Conservation (phyloP, 768 basidiomycete genomes). For the Boletus vermiculosoides region DNA sequence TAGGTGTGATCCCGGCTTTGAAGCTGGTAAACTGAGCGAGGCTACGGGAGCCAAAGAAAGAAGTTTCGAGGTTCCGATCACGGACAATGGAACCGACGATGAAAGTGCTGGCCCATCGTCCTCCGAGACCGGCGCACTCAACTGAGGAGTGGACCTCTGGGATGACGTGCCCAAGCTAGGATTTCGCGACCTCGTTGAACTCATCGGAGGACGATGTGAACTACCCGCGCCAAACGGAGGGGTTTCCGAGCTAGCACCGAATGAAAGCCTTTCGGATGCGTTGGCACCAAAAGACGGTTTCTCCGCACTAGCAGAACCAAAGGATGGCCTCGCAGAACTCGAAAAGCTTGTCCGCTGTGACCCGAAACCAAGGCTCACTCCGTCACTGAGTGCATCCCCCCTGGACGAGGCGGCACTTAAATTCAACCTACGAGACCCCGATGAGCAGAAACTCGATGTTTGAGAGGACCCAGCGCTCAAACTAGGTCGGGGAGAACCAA, state of each 20-base stretch:
- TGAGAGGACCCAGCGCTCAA: constrained; percentile 31
- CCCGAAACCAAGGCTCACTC: constrained; percentile 10
- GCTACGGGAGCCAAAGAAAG: constrained; percentile 14
- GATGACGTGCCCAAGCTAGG: constrained; percentile 6
- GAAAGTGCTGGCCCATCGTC: constrained; percentile 15
- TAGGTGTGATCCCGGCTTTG: constrained; percentile 11
- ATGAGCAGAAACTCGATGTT: constrained; percentile 25
- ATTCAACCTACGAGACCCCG: constrained; percentile 25
- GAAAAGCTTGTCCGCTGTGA: constrained; percentile 26
- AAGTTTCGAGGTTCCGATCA: constrained; percentile 3
- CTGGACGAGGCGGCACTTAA: constrained; percentile 20
- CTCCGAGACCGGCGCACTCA: constrained; percentile 12
- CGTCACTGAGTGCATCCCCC: constrained; percentile 22
- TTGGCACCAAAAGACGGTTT: constrained; percentile 13
- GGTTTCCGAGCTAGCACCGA: constrained; percentile 18
- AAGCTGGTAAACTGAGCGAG: constrained; percentile 15
- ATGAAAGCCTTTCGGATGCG: constrained; percentile 18
- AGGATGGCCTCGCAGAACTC: constrained; percentile 16
- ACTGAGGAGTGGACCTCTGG: constrained; percentile 10
- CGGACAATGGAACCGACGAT: constrained; percentile 5
- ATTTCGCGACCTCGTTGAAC: constrained; percentile 7
- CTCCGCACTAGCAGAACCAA: constrained; percentile 18
- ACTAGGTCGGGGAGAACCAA: constrained; percentile 27
- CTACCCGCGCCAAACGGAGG: constrained; percentile 10
- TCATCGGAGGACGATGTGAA: constrained; percentile 11